Base-by-base conservation (phyloP, 768 basidiomycete species). In the Leccinum variicolor region DNA sequence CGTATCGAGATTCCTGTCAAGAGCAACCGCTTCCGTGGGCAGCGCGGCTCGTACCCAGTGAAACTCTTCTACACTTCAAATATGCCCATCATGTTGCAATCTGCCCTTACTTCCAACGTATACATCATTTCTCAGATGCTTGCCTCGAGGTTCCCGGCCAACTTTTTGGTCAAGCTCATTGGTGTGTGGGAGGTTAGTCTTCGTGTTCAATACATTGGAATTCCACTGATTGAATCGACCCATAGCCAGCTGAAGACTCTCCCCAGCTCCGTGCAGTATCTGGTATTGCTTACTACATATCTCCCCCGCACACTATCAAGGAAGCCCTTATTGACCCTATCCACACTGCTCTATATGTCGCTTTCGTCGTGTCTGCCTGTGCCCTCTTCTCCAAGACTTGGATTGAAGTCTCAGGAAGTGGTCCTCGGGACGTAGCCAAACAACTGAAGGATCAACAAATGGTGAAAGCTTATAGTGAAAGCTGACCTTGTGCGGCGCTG, bases 71-170 rank as follows among this genome's bases (percentile, higher is more conserved):
- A 98, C 77, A 98, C 97, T 15, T 89, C 86, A 46, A 99, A 98
- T 79, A 99, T 98, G 96, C 96, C 96, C 56, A 98, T 99, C 80
- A 99, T 99, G 96, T 84, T 98, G 59, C 92, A 98, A 77, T 87
- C 84, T 14, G 95, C 95, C 14, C 78, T 98, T 56, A 93, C 93
- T 1, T 89, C 86, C 57, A 96, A 99, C 73, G 86, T 99, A 29
- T 98, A 94, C 78, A 91, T 98, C 74, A 82, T 98, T 66, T 90
- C 86, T 29, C 97, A 98, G 76, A 98, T 98, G 95, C 83, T 98
- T 59, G 87, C 89, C 39, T 81, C 80, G 34, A 84, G 96, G 14
- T 98, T 96, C 86, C 97, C 97, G 0, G 77, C 79, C 63, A 97
- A 97, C 79, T 73, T 98, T 61, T 79, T 98, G 62, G 93, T 98